Evolutionary conservation across 2,329 filamentous ascomycete genomes (phyloP).

Genomic region (Aspergillus thermomutatus): DNA sequence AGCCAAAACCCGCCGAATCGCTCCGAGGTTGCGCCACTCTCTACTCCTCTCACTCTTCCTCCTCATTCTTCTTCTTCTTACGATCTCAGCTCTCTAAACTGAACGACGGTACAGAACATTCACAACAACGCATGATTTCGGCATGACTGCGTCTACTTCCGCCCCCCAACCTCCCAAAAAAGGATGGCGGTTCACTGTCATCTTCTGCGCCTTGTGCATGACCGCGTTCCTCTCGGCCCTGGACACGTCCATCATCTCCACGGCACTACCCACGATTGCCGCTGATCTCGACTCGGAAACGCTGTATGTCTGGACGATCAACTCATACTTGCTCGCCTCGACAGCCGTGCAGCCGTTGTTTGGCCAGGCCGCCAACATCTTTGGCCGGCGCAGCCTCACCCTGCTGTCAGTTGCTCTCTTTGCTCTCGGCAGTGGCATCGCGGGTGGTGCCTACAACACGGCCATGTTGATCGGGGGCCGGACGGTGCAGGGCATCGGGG

Average conservation of each 20-base stretch:
- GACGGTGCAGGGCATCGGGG: slow-evolving; percentile 53
- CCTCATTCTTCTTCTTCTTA: no score
- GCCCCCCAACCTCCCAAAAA: no score
- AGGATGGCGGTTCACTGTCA: neutral
- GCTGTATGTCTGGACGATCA: slow-evolving; percentile 36
- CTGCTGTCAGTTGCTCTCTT: slow-evolving; percentile 47
- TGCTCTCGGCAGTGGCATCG: slow-evolving; percentile 52
- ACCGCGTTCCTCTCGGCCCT: slow-evolving; percentile 23
- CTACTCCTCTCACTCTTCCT: no score
- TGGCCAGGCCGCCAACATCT: slow-evolving; percentile 52
- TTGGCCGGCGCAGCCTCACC: slow-evolving; percentile 46
- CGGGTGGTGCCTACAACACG: slow-evolving; percentile 45
- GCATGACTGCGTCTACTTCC: no score
- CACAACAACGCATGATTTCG: no score
- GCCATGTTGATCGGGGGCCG: slow-evolving; percentile 54
- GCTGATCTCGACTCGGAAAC: slow-evolving; percentile 27
- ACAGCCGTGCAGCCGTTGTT: slow-evolving; percentile 50
- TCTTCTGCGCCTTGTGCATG: neutral
- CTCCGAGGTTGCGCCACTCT: no score
- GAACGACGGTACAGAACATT: no score
- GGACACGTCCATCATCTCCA: slow-evolving; percentile 41
- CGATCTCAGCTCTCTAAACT: no score
- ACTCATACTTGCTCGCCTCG: slow-evolving; percentile 32
- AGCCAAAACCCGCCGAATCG: no score
- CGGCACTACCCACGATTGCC: slow-evolving; percentile 40